Conservation (phyloP, 345 rosid genomes). For the Eucalyptus regnans region DNA sequence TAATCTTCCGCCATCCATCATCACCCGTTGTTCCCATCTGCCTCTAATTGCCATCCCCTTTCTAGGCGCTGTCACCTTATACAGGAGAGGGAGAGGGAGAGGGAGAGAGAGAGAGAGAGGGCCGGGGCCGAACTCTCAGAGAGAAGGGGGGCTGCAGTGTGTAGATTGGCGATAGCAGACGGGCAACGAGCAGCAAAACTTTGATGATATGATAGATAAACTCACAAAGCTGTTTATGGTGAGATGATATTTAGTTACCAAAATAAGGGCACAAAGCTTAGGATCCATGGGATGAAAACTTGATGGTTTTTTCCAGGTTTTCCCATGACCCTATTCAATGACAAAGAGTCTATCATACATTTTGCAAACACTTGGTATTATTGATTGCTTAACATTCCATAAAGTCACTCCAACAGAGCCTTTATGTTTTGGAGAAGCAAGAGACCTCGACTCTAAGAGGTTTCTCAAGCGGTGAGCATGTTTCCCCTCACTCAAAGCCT, state of each 20-base stretch:
- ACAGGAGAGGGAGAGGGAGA: background rate
- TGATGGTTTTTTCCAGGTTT: background rate
- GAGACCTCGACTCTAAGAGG: background rate
- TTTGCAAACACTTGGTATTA: background rate
- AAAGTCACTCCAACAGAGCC: background rate
- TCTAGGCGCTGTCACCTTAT: background rate
- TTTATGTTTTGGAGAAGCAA: background rate
- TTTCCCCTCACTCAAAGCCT: background rate
- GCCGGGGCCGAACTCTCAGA: too few relatives aligned
- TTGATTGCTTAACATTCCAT: background rate
- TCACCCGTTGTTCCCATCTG: background rate
- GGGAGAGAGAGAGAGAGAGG: background rate
- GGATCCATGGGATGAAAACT: background rate
- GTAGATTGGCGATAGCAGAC: background rate
- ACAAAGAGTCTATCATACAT: background rate
- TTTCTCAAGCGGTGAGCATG: background rate
- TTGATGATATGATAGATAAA: background rate
- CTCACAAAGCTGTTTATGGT: background rate
- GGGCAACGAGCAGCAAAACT: background rate
- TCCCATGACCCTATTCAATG: background rate
- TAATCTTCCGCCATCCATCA: background rate
- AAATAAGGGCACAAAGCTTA: background rate
- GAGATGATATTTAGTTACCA: background rate
- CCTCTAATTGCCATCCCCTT: background rate
- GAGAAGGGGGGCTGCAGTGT: background rate